Evolutionary conservation across 116 monocot genomes (phyloP), one percentile per base, ranked within the genome.

Genomic region (Phalaenopsis hybrid): DNA sequence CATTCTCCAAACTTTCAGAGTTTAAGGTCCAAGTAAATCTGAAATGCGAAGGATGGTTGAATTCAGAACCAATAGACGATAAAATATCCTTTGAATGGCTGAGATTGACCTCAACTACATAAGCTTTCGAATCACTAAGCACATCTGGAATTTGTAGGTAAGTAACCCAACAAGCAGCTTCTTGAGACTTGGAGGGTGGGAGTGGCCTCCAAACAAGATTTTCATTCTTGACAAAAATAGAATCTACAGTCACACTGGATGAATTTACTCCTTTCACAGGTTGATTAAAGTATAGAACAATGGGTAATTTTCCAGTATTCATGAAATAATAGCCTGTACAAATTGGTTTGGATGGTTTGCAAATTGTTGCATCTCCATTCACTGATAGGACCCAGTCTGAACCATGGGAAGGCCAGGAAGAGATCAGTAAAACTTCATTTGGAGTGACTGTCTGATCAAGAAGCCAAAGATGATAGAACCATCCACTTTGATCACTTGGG

Each of bases 401-500:
- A 81, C 81, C 86, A 76, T 89, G 57, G 81, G 79, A 34, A 72
- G 95, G 95, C 99, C 99, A 99, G 58, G 94, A 86, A 80, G 92
- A 88, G 52, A 91, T 81, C 44, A 95, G 57, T 9, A 74, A 33
- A 15, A 84, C 86, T 82, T 85, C 50, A 78, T 89, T 75, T 49
- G 79, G 82, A 59, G 43, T 65, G 57, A 82, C 65, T 37, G 87
- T 95, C 81, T 95, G 99, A 90, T 91, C 85, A 20, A 99, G 83
- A 92, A 99, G 99, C 99, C 99, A 99, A 33, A 92, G 87, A 87
- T 94, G 87, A 87, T 95, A 99, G 77, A 99, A 95, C 99, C 99
- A 99, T 79, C 99, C 99, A 85, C 99, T 99, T 92, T 99, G 99
- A 88, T 99, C 99, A 79, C 85, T 90, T 79, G 92, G 92, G 81